Conservation (phyloP, 805 yeast species). For the Spathaspora passalidarum region DNA sequence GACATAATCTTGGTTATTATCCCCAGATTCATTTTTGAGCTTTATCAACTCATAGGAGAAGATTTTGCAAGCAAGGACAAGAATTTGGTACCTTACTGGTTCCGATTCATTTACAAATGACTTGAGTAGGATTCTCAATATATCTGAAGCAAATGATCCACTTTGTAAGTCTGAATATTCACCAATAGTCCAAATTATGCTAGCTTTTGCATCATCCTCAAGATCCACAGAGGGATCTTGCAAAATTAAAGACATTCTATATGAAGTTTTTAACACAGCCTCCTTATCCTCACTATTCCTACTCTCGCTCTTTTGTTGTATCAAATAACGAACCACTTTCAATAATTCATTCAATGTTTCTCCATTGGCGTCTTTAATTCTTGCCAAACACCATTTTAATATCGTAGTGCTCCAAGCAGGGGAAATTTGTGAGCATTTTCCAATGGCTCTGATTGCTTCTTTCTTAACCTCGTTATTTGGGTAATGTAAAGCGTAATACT, state of each 20-base stretch:
- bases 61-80: conserved; percentile 73
- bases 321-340: conserved; percentile 66
- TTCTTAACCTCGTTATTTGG: conserved; percentile 20
- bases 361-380: conserved; percentile 36
- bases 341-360: conserved; percentile 60
- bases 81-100: conserved; percentile 64
- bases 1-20: conserved; percentile 11
- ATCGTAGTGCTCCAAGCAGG: conserved; percentile 50
- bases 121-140: conserved; percentile 56
- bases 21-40: conserved; percentile 21
- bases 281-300: conserved; percentile 9
- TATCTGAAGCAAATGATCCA: conserved; percentile 65
- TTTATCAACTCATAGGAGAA: conserved; percentile 53
- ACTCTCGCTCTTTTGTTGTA: conserved; percentile 50
- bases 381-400: conserved; percentile 60
- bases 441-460: conserved; percentile 60
- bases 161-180: conserved; percentile 53
- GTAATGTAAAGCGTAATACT: conserved; percentile 40
- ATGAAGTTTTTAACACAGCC: conserved; percentile 52
- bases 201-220: conserved; percentile 63
- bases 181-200: conserved; percentile 88
- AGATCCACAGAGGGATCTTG: conserved; percentile 17
- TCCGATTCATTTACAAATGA: conserved; percentile 53
- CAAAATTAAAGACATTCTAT: conserved; percentile 41
- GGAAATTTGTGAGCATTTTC: conserved; percentile 51